Evolutionary conservation across 1,139 yeast species (phyloP).

Genomic region (Taphrina pruni): DNA sequence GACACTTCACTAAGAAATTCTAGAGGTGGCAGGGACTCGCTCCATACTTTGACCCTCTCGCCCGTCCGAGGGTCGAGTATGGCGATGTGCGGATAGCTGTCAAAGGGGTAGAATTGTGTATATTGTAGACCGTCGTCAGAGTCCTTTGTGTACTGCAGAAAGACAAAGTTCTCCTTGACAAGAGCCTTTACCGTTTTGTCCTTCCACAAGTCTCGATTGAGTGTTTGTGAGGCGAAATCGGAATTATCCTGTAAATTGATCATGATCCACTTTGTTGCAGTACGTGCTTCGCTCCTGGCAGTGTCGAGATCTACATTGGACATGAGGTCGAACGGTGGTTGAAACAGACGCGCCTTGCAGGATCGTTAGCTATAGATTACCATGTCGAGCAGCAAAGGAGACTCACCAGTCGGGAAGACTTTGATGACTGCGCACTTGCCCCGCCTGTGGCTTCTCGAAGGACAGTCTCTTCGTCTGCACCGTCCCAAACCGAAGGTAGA

Average conservation of each 20-base stretch:
- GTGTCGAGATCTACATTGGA: conserved; percentile 65
- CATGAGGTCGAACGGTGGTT: conserved; percentile 94
- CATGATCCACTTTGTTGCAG: conserved; percentile 76
- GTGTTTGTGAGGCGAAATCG: conserved; percentile 84
- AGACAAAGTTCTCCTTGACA: conserved; percentile 72
- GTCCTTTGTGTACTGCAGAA: conserved; percentile 73
- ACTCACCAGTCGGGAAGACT: conserved; percentile 44
- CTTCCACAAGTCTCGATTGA: conserved; percentile 95
- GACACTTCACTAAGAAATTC: conserved; percentile 49
- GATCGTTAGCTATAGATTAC: conserved; percentile 56
- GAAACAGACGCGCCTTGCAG: conserved; percentile 76
- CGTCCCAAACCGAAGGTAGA: conserved; percentile 45
- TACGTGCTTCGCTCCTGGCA: conserved; percentile 72
- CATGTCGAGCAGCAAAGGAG: not conserved
- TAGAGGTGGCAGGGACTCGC: conserved; percentile 50
- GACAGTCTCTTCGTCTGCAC: conserved; percentile 47
- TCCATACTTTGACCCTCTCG: conserved; percentile 80
- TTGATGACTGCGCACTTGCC: conserved; percentile 43
- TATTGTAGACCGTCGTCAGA: conserved; percentile 76
- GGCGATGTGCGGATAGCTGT: conserved; percentile 85
- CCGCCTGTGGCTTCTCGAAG: conserved; percentile 44
- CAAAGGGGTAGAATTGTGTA: conserved; percentile 69
- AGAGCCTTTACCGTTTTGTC: conserved; percentile 66
- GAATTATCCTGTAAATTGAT: conserved; percentile 84
- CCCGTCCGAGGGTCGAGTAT: conserved; percentile 95